Conservation (phyloP, 768 basidiomycete species). For the Clavulina sp. region DNA sequence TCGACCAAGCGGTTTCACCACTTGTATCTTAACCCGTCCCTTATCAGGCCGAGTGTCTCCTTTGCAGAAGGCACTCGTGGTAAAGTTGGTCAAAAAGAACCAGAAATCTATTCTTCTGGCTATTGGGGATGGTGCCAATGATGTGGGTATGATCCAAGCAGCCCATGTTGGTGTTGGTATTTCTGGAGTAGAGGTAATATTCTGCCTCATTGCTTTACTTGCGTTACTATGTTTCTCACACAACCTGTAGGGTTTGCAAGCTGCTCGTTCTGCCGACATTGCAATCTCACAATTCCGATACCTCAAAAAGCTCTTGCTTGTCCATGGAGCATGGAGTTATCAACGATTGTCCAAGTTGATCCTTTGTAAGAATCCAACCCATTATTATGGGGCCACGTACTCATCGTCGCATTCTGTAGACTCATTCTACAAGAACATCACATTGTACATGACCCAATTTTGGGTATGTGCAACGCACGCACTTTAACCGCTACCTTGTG, state of each 20-base stretch:
- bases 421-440: conserved; percentile 99
- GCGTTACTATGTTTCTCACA: conserved; percentile 3
- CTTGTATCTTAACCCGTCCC: neutral
- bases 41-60: conserved; percentile 83
- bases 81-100: conserved; percentile 98
- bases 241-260: conserved; percentile 68
- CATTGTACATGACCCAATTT: conserved; percentile 95
- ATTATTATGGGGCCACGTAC: neutral
- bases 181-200: conserved; percentile 75
- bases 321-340: conserved; percentile 99
- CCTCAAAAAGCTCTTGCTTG: conserved; percentile 84
- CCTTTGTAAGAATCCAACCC: conserved; percentile 47
- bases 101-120: conserved; percentile 85
- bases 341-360: conserved; percentile 87
- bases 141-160: conserved; percentile 98
- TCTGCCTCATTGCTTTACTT: neutral
- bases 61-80: conserved; percentile 90
- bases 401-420: conserved; percentile 29
- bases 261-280: conserved; percentile 91
- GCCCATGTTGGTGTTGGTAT: conserved; percentile 97
- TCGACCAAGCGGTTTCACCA: neutral
- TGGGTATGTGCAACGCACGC: conserved; percentile 43
- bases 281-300: conserved; percentile 96
- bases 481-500: neutral
- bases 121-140: conserved; percentile 95